Evolutionary conservation across 805 yeast species (phyloP).

Genomic region (Kazachstania kunashirensis): DNA sequence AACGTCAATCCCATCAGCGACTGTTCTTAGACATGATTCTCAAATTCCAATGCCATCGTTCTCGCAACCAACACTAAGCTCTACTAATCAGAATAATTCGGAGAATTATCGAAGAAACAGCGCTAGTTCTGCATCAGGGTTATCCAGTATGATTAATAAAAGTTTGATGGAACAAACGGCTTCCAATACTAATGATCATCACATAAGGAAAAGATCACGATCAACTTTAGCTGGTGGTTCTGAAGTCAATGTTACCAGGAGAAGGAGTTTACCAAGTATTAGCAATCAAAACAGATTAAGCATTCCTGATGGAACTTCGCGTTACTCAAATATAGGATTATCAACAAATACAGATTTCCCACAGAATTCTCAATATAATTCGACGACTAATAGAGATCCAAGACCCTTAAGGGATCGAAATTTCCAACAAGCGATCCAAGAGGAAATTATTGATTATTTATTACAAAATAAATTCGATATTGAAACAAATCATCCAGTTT

Average conservation of each 20-base stretch:
- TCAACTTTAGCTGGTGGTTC: conserved; percentile 14
- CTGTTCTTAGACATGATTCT: conserved; percentile 4
- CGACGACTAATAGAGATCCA: conserved; percentile 40
- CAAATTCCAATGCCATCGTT: conserved; percentile 7
- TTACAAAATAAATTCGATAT: conserved; percentile 56
- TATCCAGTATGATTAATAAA: conserved; percentile 22
- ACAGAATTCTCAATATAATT: conserved; percentile 2
- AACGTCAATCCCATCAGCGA: not conserved
- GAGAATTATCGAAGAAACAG: conserved; percentile 17
- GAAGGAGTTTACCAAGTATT: conserved; percentile 1
- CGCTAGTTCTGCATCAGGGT: conserved; percentile 12
- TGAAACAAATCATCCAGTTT: conserved; percentile 62
- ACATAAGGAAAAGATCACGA: conserved; percentile 13
- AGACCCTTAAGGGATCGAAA: conserved; percentile 69
- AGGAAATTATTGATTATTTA: conserved; percentile 58
- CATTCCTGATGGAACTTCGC: not conserved
- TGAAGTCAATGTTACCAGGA: not conserved
- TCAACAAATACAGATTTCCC: not conserved
- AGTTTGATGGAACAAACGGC: conserved; percentile 15
- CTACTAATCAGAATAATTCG: not conserved
- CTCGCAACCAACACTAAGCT: conserved; percentile 1
- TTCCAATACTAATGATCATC: not conserved
- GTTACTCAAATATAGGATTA: conserved; percentile 1
- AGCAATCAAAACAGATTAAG: not conserved
- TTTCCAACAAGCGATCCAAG: conserved; percentile 56